Percentiles rank a stretch among this genome's conserved stretches.
Conservation (phyloP, 1,284 basidiomycete species). For the Cystobasidium sp. region DNA sequence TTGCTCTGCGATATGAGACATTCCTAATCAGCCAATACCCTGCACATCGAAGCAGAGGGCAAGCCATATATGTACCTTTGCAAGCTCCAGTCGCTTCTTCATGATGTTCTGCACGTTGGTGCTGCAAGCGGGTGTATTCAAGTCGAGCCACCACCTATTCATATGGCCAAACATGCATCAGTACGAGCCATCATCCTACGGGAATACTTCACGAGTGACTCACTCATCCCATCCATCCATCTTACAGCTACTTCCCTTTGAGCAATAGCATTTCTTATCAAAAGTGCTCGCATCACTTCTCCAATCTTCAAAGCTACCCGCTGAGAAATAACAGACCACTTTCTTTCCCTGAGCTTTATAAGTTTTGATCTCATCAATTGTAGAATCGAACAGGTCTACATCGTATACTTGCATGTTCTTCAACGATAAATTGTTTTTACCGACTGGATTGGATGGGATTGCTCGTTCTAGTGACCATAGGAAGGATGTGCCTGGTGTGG, state of each 20-base stretch:
- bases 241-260: conserved; percentile 46
- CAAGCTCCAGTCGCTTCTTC: conserved; percentile 52
- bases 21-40: not conserved
- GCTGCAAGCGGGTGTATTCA: conserved; percentile 49
- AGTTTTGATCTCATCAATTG: conserved; percentile 18
- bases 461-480: conserved; percentile 38
- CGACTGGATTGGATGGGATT: conserved; percentile 40
- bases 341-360: conserved; percentile 53
- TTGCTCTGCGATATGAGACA: conserved; percentile 42
- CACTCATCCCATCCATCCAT: conserved; percentile 53
- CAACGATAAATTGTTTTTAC: conserved; percentile 31
- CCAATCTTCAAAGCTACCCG: conserved; percentile 54
- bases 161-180: not conserved
- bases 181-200: too few species aligned
- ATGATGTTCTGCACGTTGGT: conserved; percentile 50
- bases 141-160: conserved; percentile 53
- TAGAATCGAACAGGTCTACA: conserved; percentile 45
- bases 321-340: conserved; percentile 57
- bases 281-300: conserved; percentile 49
- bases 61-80: conserved; percentile 38
- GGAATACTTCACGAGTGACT: too few species aligned
- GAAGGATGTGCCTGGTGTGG: conserved; percentile 36
- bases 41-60: not conserved
- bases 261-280: conserved; percentile 52
- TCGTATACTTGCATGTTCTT: conserved; percentile 31